Evolutionary conservation across 2,329 filamentous ascomycete genomes (phyloP).

Genomic region (Aspergillus sp.): DNA sequence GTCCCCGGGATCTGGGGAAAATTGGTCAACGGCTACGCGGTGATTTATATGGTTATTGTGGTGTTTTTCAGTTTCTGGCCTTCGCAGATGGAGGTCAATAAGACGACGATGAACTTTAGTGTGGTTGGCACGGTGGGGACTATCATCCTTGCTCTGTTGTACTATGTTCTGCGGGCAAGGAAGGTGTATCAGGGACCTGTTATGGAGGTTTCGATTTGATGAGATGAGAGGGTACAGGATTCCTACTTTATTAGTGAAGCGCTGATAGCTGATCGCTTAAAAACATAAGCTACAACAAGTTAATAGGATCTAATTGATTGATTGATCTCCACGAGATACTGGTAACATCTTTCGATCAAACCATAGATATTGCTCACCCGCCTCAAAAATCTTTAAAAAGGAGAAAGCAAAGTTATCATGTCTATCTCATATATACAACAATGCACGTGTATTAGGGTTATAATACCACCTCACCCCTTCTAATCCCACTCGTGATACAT

Average conservation of each 20-base stretch:
- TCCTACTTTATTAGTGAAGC: too few species aligned
- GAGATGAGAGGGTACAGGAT: too few species aligned
- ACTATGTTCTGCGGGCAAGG: conserved; percentile 37
- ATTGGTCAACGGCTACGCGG: conserved; percentile 42
- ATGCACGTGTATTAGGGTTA: conserved; percentile 8
- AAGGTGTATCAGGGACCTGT: conserved; percentile 34
- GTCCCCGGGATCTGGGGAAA: conserved; percentile 34
- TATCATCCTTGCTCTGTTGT: conserved; percentile 39
- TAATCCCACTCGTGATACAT: conserved; percentile 21
- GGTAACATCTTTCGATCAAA: too few species aligned
- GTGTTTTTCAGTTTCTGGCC: conserved; percentile 53
- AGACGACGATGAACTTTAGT: conserved; percentile 47
- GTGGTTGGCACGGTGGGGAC: conserved; percentile 42
- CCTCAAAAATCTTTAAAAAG: too few species aligned
- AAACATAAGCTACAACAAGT: too few species aligned
- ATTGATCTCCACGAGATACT: too few species aligned
- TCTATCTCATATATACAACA: conserved; percentile 4
- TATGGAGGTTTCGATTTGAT: conserved; percentile 14
- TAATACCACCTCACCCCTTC: neutral
- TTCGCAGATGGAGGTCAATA: conserved; percentile 30
- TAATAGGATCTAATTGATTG: too few species aligned
- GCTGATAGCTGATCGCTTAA: too few species aligned
- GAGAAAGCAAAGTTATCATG: neutral
- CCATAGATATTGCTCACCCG: too few species aligned
- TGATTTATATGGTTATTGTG: conserved; percentile 46